Evolutionary conservation across 441 rosid species (phyloP).

Genomic region (Dalechampia spathulata): DNA sequence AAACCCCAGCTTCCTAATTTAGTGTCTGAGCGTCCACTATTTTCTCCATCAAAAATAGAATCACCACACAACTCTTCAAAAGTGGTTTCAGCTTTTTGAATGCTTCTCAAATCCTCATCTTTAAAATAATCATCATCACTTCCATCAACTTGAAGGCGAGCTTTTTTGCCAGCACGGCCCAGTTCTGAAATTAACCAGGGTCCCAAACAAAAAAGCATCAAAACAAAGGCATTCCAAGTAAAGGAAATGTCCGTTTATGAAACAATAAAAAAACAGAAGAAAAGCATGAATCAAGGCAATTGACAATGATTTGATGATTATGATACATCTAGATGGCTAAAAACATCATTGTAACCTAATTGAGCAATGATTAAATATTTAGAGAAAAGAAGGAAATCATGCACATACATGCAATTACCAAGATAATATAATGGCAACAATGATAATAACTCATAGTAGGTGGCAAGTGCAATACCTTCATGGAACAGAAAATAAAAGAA

Average conservation of each 20-base stretch:
- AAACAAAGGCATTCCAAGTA: conserved; percentile 9
- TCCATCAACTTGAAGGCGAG: conserved; percentile 60
- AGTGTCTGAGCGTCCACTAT: conserved; percentile 30
- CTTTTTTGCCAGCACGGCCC: conserved; percentile 65
- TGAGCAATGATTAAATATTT: neutral
- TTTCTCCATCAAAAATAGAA: conserved; percentile 44
- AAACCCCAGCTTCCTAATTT: conserved; percentile 68
- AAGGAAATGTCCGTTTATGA: neutral
- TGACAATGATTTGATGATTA: neutral
- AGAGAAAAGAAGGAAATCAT: no score
- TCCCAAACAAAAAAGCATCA: conserved; percentile 10
- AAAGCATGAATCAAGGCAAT: neutral
- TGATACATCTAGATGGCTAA: neutral
- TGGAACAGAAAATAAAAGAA: neutral
- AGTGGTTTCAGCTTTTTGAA: conserved; percentile 41
- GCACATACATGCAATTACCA: no score
- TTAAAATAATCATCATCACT: conserved; percentile 55
- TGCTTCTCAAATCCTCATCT: conserved; percentile 41
- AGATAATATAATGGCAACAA: neutral
- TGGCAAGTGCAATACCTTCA: neutral
- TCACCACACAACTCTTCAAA: conserved; percentile 85
- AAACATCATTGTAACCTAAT: neutral
- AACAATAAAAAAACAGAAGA: neutral
- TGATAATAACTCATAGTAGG: neutral
- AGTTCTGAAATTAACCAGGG: conserved; percentile 41